Conservation (phyloP, 495 filamentous ascomycete genomes). For the Annulohypoxylon bovei region DNA sequence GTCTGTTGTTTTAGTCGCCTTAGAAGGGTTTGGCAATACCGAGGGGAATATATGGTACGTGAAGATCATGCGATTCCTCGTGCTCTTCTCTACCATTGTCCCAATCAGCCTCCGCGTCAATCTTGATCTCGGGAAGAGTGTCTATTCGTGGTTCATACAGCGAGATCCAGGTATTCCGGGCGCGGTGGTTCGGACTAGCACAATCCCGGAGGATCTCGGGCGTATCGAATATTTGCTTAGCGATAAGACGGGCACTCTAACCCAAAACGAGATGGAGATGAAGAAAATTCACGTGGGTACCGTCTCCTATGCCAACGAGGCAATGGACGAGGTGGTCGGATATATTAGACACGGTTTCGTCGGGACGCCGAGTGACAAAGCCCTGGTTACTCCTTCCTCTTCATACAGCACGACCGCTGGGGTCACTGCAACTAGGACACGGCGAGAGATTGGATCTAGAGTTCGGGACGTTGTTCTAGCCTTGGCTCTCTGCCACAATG, state of each 20-base stretch:
- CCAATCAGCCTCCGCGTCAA: constrained; percentile 97
- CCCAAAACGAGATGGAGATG: constrained; percentile 98
- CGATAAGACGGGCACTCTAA: constrained; percentile 97
- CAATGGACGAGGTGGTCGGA: constrained; percentile 93
- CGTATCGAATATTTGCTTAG: constrained; percentile 96
- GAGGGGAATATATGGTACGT: constrained; percentile 82
- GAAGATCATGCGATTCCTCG: constrained; percentile 93
- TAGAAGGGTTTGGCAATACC: constrained; percentile 80
- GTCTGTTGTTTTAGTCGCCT: constrained; percentile 87
- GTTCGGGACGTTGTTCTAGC: constrained; percentile 92
- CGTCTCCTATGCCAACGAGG: constrained; percentile 96
- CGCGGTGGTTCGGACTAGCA: constrained; percentile 94
- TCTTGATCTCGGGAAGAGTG: constrained; percentile 94
- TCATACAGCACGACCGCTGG: constrained; percentile 67
- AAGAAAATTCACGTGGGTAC: constrained; percentile 98
- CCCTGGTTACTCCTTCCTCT: constrained; percentile 79
- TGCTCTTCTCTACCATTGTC: constrained; percentile 98
- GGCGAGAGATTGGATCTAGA: constrained; percentile 91
- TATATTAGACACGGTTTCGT: constrained; percentile 87
- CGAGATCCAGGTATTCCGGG: constrained; percentile 86
- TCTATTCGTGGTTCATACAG: constrained; percentile 96
- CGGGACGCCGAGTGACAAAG: constrained; percentile 48
- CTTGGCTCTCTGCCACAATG: constrained; percentile 95
- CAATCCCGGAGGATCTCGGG: constrained; percentile 95
- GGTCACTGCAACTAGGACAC: constrained; percentile 75